Conservation (phyloP, 306 rosid species). For the Psophocarpus tetragonolobus region DNA sequence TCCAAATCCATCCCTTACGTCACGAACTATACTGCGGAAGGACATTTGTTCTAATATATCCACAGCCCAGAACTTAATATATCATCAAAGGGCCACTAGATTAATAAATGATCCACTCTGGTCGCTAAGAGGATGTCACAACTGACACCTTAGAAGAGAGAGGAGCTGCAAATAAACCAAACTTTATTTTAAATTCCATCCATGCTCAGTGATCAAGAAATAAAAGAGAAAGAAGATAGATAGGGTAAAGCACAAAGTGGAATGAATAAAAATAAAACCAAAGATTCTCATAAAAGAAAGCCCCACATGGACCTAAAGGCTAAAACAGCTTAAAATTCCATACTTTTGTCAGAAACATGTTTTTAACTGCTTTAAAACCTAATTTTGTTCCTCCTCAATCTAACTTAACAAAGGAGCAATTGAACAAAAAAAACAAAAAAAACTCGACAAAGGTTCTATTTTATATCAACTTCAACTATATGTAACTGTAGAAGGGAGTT, state of each 20-base stretch:
- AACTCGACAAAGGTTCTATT: neutral
- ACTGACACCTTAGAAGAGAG: constrained; percentile 16
- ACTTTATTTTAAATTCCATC: constrained; percentile 47
- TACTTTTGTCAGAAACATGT: constrained; percentile 57
- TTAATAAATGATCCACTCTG: constrained; percentile 31
- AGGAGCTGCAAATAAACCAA: constrained; percentile 55
- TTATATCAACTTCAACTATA: neutral
- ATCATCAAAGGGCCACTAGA: constrained; percentile 24
- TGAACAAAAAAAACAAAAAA: constrained; percentile 26
- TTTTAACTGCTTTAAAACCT: constrained; percentile 43
- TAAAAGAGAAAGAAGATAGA: constrained; percentile 50
- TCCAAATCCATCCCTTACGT: constrained; percentile 94
- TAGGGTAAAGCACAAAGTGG: constrained; percentile 69
- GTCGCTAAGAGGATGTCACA: constrained; percentile 21
- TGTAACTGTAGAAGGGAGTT: constrained; percentile 25
- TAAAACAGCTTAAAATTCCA: constrained; percentile 64
- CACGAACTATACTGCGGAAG: constrained; percentile 91
- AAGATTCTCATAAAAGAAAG: constrained; percentile 68
- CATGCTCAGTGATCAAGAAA: constrained; percentile 56
- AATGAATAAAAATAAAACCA: constrained; percentile 20
- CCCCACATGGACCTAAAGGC: constrained; percentile 69
- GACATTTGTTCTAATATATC: constrained; percentile 62
- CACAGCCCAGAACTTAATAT: constrained; percentile 41
- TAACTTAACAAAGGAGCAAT: constrained; percentile 26
- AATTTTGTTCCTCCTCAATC: constrained; percentile 30